Conservation (phyloP, 1,139 yeast genomes). For the Diutina neorugosa region DNA sequence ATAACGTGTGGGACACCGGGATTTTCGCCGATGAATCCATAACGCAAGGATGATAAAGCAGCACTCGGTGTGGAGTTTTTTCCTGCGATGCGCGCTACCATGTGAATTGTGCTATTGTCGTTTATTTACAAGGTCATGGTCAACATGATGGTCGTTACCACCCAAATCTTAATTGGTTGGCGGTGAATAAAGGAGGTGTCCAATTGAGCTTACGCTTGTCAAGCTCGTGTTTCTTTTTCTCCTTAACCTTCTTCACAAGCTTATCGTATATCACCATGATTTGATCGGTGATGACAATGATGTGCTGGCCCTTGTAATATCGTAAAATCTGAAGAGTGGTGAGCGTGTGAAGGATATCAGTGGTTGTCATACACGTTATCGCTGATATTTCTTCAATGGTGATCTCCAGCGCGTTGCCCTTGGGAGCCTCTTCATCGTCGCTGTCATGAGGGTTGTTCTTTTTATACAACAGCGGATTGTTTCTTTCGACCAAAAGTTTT, state of each 20-base stretch:
- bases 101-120: not conserved
- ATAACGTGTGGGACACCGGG: constrained; percentile 74
- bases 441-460: constrained; percentile 21
- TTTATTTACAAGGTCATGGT: not conserved
- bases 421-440: constrained; percentile 11
- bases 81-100: not conserved
- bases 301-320: constrained; percentile 93
- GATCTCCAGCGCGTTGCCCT: constrained; percentile 31
- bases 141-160: constrained; percentile 38
- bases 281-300: constrained; percentile 80
- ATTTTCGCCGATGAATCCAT: constrained; percentile 3
- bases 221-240: constrained; percentile 65
- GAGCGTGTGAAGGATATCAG: constrained; percentile 86
- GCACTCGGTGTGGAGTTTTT: not conserved
- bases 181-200: constrained; percentile 96
- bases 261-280: constrained; percentile 68
- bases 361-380: constrained; percentile 88
- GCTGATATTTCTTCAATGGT: constrained; percentile 89
- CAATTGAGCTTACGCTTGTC: constrained; percentile 66
- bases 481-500: constrained; percentile 55
- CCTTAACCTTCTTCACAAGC: constrained; percentile 39
- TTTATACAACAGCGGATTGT: constrained; percentile 25
- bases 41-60: not conserved
- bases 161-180: constrained; percentile 90
- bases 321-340: constrained; percentile 83